Evolutionary conservation across 2,329 filamentous ascomycete genomes (phyloP).

Genomic region (Phoma herbarum): DNA sequence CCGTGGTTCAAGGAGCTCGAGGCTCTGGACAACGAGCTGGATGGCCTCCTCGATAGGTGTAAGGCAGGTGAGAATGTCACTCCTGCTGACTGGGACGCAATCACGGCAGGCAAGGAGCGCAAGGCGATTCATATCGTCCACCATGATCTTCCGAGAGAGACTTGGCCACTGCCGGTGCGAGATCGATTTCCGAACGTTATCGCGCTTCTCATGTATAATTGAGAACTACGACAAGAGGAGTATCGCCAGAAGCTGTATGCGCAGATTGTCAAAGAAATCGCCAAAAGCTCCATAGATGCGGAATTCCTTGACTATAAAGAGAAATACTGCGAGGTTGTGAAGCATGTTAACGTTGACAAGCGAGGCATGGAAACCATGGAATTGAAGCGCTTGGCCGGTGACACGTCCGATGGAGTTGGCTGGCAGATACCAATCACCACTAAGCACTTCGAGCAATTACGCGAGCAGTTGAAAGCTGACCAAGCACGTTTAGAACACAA

Average conservation of each 20-base stretch:
- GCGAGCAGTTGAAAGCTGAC: background rate
- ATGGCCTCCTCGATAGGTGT: background rate
- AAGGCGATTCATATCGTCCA: background rate
- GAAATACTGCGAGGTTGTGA: background rate
- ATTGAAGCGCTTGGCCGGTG: background rate
- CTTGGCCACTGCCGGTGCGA: slow-evolving; percentile 7
- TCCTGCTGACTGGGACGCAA: slow-evolving; percentile 1
- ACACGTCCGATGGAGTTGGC: background rate
- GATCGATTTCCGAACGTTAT: slow-evolving; percentile 5
- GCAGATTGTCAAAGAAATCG: background rate
- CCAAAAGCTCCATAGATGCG: background rate
- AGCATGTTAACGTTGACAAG: background rate
- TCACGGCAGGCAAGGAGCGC: background rate
- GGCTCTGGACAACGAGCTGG: background rate
- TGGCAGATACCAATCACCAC: background rate
- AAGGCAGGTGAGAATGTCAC: background rate
- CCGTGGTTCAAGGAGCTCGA: background rate
- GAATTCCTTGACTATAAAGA: background rate
- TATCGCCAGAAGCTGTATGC: background rate
- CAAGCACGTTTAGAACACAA: background rate
- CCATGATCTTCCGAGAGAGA: background rate
- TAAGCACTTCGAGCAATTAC: background rate
- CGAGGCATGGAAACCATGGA: background rate
- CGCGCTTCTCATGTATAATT: background rate
- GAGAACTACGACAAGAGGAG: background rate